Percentiles rank a stretch among this genome's conserved stretches.
Evolutionary conservation across 2,329 filamentous ascomycete genomes (phyloP).

Genomic region (Penicillium sp.): DNA sequence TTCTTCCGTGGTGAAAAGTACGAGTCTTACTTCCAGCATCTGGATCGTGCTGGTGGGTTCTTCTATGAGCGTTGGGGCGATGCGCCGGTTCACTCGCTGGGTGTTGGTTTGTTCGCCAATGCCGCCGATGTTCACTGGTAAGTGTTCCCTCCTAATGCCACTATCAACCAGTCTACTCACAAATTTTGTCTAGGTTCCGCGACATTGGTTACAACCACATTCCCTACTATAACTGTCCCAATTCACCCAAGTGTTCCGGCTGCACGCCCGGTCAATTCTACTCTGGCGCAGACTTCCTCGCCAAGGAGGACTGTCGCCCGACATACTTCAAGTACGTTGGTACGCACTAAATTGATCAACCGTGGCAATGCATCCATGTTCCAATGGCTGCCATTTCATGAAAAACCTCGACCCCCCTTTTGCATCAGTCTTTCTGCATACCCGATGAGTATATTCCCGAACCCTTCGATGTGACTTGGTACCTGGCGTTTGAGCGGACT

Average conservation of each 20-base stretch:
- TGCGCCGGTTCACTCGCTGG: slow-evolving; percentile 94
- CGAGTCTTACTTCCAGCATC: slow-evolving; percentile 93
- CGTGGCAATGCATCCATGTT: slow-evolving; percentile 11
- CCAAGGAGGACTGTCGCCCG: slow-evolving; percentile 89
- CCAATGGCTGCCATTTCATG: slow-evolving; percentile 23
- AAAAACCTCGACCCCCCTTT: slow-evolving; percentile 19
- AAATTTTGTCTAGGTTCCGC: slow-evolving; percentile 74
- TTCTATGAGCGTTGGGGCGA: slow-evolving; percentile 99
- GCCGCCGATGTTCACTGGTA: slow-evolving; percentile 90
- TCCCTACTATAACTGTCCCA: slow-evolving; percentile 98
- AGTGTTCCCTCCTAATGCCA: slow-evolving; percentile 37
- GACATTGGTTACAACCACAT: slow-evolving; percentile 99
- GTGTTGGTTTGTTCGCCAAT: slow-evolving; percentile 89
- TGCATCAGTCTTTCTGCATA: slow-evolving; percentile 30
- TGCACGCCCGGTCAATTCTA: slow-evolving; percentile 87
- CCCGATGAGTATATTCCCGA: slow-evolving; percentile 30
- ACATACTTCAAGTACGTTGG: slow-evolving; percentile 97
- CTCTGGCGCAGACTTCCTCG: slow-evolving; percentile 81
- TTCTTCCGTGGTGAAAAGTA: slow-evolving; percentile 92
- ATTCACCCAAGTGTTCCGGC: slow-evolving; percentile 88
- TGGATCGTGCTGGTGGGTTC: slow-evolving; percentile 93
- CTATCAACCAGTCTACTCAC: slow-evolving; percentile 4
- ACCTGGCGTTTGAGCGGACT: slow-evolving; percentile 34
- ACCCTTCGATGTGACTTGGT: slow-evolving; percentile 26
- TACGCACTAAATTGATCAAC: slow-evolving; percentile 63